Base-by-base conservation (phyloP, 2,329 filamentous ascomycete genomes). In the Sporothrix brasiliensis region DNA sequence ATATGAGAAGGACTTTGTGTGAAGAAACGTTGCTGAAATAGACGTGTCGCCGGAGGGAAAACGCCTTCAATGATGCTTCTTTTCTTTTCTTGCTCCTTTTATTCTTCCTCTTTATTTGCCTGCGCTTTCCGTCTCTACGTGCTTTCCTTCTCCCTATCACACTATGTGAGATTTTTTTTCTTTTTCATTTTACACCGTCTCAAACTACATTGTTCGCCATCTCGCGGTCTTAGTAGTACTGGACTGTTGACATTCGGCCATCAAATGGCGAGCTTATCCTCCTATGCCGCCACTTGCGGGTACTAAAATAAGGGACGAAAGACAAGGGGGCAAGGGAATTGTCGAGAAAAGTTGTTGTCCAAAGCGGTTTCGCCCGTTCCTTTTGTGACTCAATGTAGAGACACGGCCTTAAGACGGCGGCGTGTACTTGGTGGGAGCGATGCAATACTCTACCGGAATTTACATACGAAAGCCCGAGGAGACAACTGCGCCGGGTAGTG, bases 251-350 rank as follows among this genome's bases (percentile, higher is more conserved):
- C 68, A 73, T 73, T 30, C 16, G 30, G 39, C 50, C 13, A 66
- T 34, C 52, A 54, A 60, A 73, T 73, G 73, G 71, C 73, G 73
- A 73, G 73, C 69, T 73, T 58, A n/a, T 52, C 49, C 47, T 34
- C 47, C 66, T 53, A 27, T 61, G 49, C 54, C 54, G 47, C 56
- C 61, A 66, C 47, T 61, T 9, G 44, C 44, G 63, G 66, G 14
- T 69, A 39, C 52, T 60, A 52, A 47, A 63, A 27, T 24, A 63
- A 63, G 58, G 56, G 34, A 60, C 56, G 30, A 60, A n/a, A 19
- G 30, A 19, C 3, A 9, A 58, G 14, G 7, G 27, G 39, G 21
- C 6, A 50, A 14, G 19, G 10, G 27, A 44, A 13, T 21, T 11
- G 6, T 24, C 13, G n/a, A 44, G 11, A 7, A 16, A 44, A 9